Conservation (phyloP, 495 filamentous ascomycete species). For the Neurospora intermedia region DNA sequence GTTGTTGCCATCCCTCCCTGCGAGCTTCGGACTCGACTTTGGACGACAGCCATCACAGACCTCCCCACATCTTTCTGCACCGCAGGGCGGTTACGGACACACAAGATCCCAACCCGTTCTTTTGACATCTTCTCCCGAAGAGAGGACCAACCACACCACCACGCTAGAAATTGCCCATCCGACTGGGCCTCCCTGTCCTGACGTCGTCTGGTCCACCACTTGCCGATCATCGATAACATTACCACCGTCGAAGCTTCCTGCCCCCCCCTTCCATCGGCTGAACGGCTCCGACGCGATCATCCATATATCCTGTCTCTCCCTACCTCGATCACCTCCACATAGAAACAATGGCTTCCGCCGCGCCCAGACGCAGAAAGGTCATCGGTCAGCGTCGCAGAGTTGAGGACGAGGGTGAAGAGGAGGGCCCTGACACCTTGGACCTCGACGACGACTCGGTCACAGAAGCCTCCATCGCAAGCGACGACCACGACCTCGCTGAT, state of each 20-base stretch:
- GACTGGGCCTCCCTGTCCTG: background rate
- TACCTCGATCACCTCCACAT: conserved; percentile 3
- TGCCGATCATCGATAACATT: conserved; percentile 1
- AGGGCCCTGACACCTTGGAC: conserved; percentile 53
- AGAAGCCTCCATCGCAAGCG: conserved; percentile 65
- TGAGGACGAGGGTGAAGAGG: conserved; percentile 72
- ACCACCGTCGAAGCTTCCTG: conserved; percentile 17
- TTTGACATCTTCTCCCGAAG: background rate
- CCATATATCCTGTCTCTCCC: background rate
- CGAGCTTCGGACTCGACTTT: background rate
- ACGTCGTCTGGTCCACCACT: conserved; percentile 1
- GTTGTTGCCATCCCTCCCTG: background rate
- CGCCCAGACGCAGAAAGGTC: conserved; percentile 54
- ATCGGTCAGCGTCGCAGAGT: conserved; percentile 65
- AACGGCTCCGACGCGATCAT: conserved; percentile 1
- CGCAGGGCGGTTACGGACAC: conserved; percentile 22
- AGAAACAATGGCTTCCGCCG: conserved; percentile 22
- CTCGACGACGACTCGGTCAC: conserved; percentile 75
- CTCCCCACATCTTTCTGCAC: conserved; percentile 8
- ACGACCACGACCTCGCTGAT: conserved; percentile 65
- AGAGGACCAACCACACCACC: conserved; percentile 2
- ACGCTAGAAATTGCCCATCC: conserved; percentile 1
- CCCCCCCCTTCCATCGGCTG: conserved; percentile 13
- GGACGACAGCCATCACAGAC: background rate
- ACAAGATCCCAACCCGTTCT: background rate